Percentiles rank a stretch among this genome's conserved stretches.
Evolutionary conservation across 2,329 filamentous ascomycete genomes (phyloP).

Genomic region (Ophiosphaerella herpotricha): DNA sequence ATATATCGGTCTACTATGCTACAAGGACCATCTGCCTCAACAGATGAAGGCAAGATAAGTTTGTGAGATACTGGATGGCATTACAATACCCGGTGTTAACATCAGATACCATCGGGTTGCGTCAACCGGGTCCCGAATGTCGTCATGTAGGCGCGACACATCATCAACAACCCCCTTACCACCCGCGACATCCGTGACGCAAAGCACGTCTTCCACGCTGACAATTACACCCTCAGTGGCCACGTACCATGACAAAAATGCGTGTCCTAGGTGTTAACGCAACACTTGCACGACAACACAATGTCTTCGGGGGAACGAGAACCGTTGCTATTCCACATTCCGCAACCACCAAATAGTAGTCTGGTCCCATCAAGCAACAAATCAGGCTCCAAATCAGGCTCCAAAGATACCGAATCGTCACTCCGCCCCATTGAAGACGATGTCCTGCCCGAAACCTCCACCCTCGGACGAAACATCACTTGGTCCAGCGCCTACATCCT

Average conservation of each 20-base stretch:
- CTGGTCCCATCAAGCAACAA: conserved; percentile 21
- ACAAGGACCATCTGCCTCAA: too few relatives aligned
- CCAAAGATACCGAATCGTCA: conserved; percentile 12
- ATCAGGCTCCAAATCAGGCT: conserved; percentile 19
- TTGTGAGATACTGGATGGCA: too few relatives aligned
- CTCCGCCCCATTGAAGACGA: conserved; percentile 57
- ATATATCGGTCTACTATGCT: neutral
- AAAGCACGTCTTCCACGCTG: conserved; percentile 7
- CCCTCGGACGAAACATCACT: conserved; percentile 62
- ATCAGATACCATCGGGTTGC: too few relatives aligned
- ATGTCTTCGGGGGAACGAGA: conserved; percentile 23
- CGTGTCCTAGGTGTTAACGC: neutral
- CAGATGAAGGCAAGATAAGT: too few relatives aligned
- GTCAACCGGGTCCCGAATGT: too few relatives aligned
- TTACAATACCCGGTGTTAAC: too few relatives aligned
- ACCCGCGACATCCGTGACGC: conserved; percentile 2
- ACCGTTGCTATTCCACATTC: conserved; percentile 25
- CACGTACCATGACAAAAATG: neutral
- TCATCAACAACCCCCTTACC: too few relatives aligned
- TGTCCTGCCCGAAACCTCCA: conserved; percentile 63
- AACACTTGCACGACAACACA: neutral
- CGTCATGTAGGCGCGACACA: too few relatives aligned
- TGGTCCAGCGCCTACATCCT: conserved; percentile 70
- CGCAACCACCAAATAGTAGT: conserved; percentile 19
- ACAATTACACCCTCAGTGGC: neutral